Evolutionary conservation across 495 filamentous ascomycete species (phyloP), one percentile per base, ranked within the genome.

Genomic region (Penicillium fimorum): DNA sequence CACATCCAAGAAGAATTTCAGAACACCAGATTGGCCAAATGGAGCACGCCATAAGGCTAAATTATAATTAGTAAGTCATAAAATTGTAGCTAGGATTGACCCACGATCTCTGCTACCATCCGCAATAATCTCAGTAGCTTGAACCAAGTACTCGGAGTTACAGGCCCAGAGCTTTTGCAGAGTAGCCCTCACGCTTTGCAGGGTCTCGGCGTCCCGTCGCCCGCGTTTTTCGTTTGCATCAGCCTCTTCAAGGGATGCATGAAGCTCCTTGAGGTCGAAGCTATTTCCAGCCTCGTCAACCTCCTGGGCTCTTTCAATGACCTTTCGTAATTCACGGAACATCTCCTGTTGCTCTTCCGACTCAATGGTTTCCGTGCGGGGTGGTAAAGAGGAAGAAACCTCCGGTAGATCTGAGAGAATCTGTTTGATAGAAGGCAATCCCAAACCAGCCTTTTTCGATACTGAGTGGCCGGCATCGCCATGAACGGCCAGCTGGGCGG

Each of bases 101-200:
- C 79, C 63, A 90, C 87, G 72, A 61, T 87, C 79, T 69, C 87
- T 82, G 64, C 87, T 87, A 12, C 73, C 81, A 68, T 90, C 82
- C 2, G 83, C 88, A 40, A 88, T 62, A 57, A 79, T 75, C 59
- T 86, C 84, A 11, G 83, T 78, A 3, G 82, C 75, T n/a, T 69
- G 57, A 18, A 72, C 66, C 58, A 90, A 65, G 17, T 76, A 73
- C 8, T 62, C 61, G 2, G 73, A 78, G 44, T 65, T 65, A 55
- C 65, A 66, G 43, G 62, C 48, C 74, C 71, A 76, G 2, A 79
- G 59, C 48, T 71, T 67, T 18, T 63, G 42, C 42, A 79, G 57
- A 24, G 68, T 67, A 18, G 38, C 38, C 37, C 41, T 53, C 8
- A 76, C 63, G 13, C 43, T 63, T 43, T 66, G 56, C 38, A 77